These are phyloP conservation scores for Paraphoma chrysanthemicola DNA, from an alignment of 2,329 filamentous ascomycete genomes.

Conservation along the genomic window DNA sequence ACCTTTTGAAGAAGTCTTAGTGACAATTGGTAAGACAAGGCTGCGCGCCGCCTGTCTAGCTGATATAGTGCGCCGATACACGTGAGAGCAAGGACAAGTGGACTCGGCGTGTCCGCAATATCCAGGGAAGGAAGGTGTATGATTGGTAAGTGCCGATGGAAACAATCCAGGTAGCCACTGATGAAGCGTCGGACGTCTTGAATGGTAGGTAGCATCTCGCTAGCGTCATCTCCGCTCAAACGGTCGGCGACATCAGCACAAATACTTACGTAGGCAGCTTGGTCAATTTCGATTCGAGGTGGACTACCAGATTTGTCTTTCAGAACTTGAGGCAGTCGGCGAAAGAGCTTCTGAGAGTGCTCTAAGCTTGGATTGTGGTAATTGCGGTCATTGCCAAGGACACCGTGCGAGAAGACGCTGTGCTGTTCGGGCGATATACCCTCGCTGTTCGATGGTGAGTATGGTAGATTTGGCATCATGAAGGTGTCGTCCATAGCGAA, in stretches of 20 bases:
- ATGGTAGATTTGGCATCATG: background rate
- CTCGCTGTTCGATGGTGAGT: background rate
- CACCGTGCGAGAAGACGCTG: background rate
- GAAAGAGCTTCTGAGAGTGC: background rate
- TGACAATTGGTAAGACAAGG: constrained; percentile 1
- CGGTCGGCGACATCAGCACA: background rate
- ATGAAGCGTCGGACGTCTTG: constrained; percentile 37
- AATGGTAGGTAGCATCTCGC: constrained; percentile 17
- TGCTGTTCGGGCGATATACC: background rate
- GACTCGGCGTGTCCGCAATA: constrained; percentile 30
- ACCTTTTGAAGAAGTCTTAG: constrained; percentile 1
- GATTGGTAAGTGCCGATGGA: constrained; percentile 44
- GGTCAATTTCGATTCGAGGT: background rate
- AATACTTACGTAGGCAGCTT: background rate
- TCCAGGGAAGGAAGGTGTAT: constrained; percentile 43
- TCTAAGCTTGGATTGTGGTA: background rate
- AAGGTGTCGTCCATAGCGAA: background rate
- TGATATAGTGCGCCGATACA: constrained; percentile 46
- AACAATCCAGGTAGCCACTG: constrained; percentile 39
- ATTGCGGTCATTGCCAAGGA: background rate
- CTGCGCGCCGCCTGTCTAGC: constrained; percentile 40
- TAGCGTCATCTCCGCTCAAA: background rate
- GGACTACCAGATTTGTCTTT: background rate
- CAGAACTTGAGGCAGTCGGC: background rate
- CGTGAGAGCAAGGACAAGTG: constrained; percentile 44